phyloP scores from a whole-genome alignment of 1,284 basidiomycete genomes.

The Grifola frondosa region DNA sequence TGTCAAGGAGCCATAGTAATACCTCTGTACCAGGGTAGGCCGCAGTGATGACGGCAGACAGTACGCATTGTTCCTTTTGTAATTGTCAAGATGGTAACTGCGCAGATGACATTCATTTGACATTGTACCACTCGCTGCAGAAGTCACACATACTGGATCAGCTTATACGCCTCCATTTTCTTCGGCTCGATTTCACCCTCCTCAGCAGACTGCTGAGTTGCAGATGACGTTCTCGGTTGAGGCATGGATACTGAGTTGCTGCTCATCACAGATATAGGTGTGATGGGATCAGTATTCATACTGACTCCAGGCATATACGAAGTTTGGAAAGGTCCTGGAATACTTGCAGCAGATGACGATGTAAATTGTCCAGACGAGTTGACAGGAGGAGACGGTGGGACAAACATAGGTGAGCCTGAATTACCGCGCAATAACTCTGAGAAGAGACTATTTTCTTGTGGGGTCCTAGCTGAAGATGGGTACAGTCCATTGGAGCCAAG shows the following conservation, averaged over 20 bases:
- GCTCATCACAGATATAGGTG: slow-evolving; percentile 43
- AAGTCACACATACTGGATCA: slow-evolving; percentile 66
- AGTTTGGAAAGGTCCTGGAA: slow-evolving; percentile 44
- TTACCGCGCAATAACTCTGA: slow-evolving; percentile 61
- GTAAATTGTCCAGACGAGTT: slow-evolving; percentile 40
- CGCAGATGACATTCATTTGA: neutral
- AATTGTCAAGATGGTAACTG: slow-evolving; percentile 86
- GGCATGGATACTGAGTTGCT: slow-evolving; percentile 32
- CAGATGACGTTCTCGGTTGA: slow-evolving; percentile 24
- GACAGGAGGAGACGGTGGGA: slow-evolving; percentile 43
- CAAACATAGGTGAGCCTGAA: slow-evolving; percentile 62
- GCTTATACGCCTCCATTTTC: slow-evolving; percentile 74
- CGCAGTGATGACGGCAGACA: slow-evolving; percentile 85
- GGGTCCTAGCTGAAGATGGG: slow-evolving; percentile 26
- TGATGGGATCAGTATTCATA: slow-evolving; percentile 54
- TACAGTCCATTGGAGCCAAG: slow-evolving; percentile 33
- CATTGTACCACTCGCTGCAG: neutral
- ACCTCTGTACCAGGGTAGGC: slow-evolving; percentile 84
- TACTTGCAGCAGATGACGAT: slow-evolving; percentile 20
- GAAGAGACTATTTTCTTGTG: slow-evolving; percentile 53
- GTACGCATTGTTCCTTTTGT: slow-evolving; percentile 76
- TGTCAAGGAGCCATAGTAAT: slow-evolving; percentile 6
- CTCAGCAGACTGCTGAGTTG: slow-evolving; percentile 26
- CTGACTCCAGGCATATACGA: slow-evolving; percentile 58
- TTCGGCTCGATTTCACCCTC: slow-evolving; percentile 65